A percentile compares a stretch with the other conserved stretches of the same genome.
These are phyloP conservation scores for Fragaria ananassa DNA, from an alignment of 306 rosid species.

Conservation along the genomic window DNA sequence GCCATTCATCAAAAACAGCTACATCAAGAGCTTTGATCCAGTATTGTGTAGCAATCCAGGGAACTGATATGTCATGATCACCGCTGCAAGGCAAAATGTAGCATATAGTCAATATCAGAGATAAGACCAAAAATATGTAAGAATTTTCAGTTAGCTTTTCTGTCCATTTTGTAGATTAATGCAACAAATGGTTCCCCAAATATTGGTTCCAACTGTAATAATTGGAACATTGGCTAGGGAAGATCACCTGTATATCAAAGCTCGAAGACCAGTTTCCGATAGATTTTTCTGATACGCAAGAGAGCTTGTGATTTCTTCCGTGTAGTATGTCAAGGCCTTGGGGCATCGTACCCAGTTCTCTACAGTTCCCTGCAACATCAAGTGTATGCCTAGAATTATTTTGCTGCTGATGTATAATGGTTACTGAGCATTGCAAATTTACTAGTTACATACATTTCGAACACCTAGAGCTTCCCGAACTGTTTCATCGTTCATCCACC, in stretches of 20 bases:
- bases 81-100: constrained; percentile 15
- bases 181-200: neutral
- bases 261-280: constrained; percentile 26
- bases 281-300: constrained; percentile 23
- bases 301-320: constrained; percentile 15
- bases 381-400: neutral
- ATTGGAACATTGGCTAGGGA: neutral
- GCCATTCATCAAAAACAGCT: constrained; percentile 30
- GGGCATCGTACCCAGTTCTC: constrained; percentile 28
- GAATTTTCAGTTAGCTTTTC: neutral
- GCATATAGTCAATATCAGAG: neutral
- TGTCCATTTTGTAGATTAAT: neutral
- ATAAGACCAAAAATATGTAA: neutral
- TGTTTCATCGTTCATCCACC: constrained; percentile 24
- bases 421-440: no score
- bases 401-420: neutral
- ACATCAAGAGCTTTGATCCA: constrained; percentile 31
- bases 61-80: constrained; percentile 35
- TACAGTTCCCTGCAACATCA: constrained; percentile 26
- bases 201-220: neutral
- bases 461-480: constrained; percentile 26
- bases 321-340: neutral
- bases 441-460: constrained; percentile 10
- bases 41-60: constrained; percentile 21
- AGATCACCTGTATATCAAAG: constrained; percentile 33